Conservation (phyloP, 2,329 filamentous ascomycete genomes). For the Xylariales sp. region DNA sequence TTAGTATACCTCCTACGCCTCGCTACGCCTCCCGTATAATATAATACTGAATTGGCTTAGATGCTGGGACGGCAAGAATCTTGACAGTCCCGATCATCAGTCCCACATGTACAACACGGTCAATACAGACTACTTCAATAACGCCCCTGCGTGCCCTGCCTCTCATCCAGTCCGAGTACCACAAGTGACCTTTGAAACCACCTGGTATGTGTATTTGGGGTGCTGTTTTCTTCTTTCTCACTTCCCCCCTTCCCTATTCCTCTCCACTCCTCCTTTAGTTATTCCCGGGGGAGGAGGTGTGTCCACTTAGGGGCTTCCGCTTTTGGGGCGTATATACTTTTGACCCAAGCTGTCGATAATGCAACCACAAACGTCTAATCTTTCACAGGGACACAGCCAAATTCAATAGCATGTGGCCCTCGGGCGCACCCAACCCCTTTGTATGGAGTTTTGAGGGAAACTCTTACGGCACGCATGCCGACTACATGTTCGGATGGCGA, state of each 20-base stretch:
- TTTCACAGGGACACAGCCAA: constrained; percentile 51
- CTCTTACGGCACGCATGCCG: constrained; percentile 50
- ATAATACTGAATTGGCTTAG: constrained; percentile 25
- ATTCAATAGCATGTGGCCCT: constrained; percentile 53
- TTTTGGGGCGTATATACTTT: too few species aligned
- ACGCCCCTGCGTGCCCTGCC: constrained; percentile 46
- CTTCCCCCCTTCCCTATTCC: not conserved
- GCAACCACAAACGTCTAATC: not conserved
- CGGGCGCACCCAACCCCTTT: constrained; percentile 47
- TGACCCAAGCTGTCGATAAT: too few species aligned
- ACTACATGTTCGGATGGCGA: constrained; percentile 54
- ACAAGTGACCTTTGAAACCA: constrained; percentile 53
- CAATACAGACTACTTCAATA: constrained; percentile 38
- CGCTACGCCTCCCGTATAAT: too few species aligned
- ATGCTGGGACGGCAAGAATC: constrained; percentile 43
- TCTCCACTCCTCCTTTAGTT: not conserved
- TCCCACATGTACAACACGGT: constrained; percentile 47
- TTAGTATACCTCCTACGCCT: constrained; percentile 27
- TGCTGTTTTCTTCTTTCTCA: not conserved
- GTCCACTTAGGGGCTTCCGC: not conserved
- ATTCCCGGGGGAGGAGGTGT: too few species aligned
- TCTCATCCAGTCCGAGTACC: constrained; percentile 51
- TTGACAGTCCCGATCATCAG: constrained; percentile 42
- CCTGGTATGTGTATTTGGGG: constrained; percentile 45
- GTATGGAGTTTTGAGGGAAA: constrained; percentile 48